phyloP scores from a whole-genome alignment of 805 yeast species.

The Kregervanrija delftensis region DNA sequence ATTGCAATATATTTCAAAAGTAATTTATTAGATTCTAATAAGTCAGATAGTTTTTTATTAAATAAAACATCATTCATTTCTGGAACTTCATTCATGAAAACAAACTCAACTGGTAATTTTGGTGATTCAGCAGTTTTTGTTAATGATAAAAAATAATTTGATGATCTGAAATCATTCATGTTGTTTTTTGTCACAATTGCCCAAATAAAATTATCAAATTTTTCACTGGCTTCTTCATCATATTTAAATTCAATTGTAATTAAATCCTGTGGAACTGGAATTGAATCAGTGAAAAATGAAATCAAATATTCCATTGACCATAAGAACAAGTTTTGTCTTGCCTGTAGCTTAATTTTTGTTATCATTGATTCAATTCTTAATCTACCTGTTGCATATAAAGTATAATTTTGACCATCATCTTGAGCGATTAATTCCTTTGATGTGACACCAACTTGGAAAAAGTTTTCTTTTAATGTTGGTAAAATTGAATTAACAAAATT shows the following conservation, averaged over 20 bases:
- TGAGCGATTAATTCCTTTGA: conserved; percentile 40
- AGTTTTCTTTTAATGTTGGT: conserved; percentile 55
- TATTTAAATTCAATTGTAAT: conserved; percentile 58
- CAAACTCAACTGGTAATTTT: conserved; percentile 65
- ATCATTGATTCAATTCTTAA: conserved; percentile 59
- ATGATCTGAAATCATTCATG: conserved; percentile 71
- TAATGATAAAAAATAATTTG: conserved; percentile 75
- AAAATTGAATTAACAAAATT: conserved; percentile 40
- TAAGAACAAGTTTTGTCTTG: conserved; percentile 75
- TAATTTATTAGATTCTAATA: conserved; percentile 30
- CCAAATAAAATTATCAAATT: conserved; percentile 65
- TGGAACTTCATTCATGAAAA: conserved; percentile 82
- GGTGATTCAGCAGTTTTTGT: conserved; percentile 74
- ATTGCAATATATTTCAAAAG: conserved; percentile 64
- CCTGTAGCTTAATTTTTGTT: conserved; percentile 55
- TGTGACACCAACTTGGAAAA: conserved; percentile 68
- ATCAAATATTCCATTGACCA: conserved; percentile 58
- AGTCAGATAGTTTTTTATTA: conserved; percentile 42
- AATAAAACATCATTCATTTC: conserved; percentile 69
- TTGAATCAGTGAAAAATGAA: conserved; percentile 49
- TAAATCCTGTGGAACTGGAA: conserved; percentile 50
- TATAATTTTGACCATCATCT: conserved; percentile 57
- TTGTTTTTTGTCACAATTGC: conserved; percentile 79
- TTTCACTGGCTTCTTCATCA: conserved; percentile 32
- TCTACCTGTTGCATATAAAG: conserved; percentile 85